Percentiles rank a stretch among this genome's conserved stretches.
Conservation (phyloP, 1,284 basidiomycete genomes). For the Cystobasidium slooffiae region DNA sequence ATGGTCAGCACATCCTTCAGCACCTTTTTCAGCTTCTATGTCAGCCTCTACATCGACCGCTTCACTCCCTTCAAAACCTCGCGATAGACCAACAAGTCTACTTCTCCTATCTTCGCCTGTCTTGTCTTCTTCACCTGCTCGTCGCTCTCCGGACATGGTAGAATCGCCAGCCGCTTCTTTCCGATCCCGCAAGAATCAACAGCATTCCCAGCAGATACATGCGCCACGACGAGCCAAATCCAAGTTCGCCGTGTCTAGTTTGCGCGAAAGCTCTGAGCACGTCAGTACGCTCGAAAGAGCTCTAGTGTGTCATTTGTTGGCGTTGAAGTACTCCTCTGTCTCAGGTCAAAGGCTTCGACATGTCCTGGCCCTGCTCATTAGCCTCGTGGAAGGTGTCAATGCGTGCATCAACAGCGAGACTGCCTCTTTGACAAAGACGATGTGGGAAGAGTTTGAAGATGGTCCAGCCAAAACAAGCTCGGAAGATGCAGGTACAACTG, state of each 20-base stretch:
- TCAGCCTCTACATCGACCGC: neutral
- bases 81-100: conserved; percentile 2
- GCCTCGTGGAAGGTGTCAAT: conserved; percentile 2
- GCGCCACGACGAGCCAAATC: neutral
- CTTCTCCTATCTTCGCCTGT: conserved; percentile 29
- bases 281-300: conserved; percentile 15
- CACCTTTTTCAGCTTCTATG: neutral
- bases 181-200: conserved; percentile 5
- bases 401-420: conserved; percentile 21
- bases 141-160: neutral
- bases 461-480: neutral
- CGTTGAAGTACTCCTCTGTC: conserved; percentile 4
- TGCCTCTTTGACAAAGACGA: neutral
- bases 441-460: conserved; percentile 34
- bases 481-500: neutral
- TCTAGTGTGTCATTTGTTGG: conserved; percentile 17
- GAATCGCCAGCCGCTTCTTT: conserved; percentile 20
- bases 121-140: conserved; percentile 2
- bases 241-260: conserved; percentile 8
- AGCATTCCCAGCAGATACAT: neutral
- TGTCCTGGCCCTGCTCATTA: neutral
- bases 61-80: neutral
- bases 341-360: neutral
- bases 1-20: neutral
- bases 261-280: conserved; percentile 3